These are phyloP conservation scores for Solanum neorickii DNA, from an alignment of 257 asterid species.

Conservation along the genomic window DNA sequence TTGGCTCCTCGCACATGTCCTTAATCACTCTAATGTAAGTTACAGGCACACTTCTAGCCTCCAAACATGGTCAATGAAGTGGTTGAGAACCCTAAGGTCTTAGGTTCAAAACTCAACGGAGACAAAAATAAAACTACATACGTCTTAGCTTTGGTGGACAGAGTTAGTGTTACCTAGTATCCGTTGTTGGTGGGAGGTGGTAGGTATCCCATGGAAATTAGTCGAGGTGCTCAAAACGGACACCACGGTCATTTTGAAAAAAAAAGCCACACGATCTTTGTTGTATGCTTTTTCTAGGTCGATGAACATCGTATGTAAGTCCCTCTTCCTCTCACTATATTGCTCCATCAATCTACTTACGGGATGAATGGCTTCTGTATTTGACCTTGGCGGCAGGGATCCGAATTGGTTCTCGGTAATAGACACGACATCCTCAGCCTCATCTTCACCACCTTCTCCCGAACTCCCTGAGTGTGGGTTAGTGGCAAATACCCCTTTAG, in stretches of 20 bases:
- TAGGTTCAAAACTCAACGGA: background rate
- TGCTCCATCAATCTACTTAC: background rate
- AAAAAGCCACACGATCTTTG: background rate
- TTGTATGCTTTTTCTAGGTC: background rate
- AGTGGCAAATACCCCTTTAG: background rate
- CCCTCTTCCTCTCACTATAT: background rate
- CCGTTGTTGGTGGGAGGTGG: background rate
- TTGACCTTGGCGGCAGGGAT: background rate
- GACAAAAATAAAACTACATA: background rate
- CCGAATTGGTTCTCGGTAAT: background rate
- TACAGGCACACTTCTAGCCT: background rate
- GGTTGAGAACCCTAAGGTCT: background rate
- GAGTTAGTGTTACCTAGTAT: background rate
- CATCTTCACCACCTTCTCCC: background rate
- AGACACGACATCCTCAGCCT: background rate
- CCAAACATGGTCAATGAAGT: background rate
- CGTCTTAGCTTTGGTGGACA: background rate
- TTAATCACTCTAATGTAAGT: background rate
- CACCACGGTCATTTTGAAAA: background rate
- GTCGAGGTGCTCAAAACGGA: background rate
- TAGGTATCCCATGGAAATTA: background rate
- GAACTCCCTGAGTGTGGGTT: background rate
- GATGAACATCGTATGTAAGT: background rate
- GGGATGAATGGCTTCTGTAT: background rate
- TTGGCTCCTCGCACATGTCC: background rate